Evolutionary conservation across 257 asterid species (phyloP), one percentile per base, ranked within the genome.

Genomic region (Solanum habrochaites): DNA sequence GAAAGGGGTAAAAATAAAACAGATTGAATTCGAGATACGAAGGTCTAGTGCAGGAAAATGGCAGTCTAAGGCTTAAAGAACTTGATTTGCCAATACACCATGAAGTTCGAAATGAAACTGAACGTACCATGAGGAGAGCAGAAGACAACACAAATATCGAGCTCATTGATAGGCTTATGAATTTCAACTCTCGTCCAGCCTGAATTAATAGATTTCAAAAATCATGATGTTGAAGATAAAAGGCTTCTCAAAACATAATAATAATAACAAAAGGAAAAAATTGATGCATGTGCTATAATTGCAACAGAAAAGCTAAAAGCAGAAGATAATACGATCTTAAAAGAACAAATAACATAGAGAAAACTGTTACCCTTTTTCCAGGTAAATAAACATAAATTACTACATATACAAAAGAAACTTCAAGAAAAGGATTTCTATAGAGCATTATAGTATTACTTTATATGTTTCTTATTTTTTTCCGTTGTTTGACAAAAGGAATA

Each of bases 131-230:
- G 83, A 95, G 90, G 81, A 94, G 86, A 91, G 94, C 87, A 83
- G 98, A 85, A 74, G 96, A 98, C 88, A 94, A 47, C 86, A 90
- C 87, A 87, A 95, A 94, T 89, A 95, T 91, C 67, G 90, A 90
- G 88, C 90, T 93, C 99, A 97, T 97, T 42, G 99, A 93, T 86
- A 89, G 85, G 90, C 99, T 97, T 87, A 95, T 94, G 91, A 92
- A 97, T 89, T 92, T 94, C 94, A 95, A 93, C 86, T 97, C 99
- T 84, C 99, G 94, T 69, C 98, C 99, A 90, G 99, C 99, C 99
- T 95, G 91, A 90, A 56, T 25, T 64, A n/a, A 64, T 64, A 32
- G 20, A 81, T 31, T 49, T 29, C 4, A 11, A 49, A 49, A 80
- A 81, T 81, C 85, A 49, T 49, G 40, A 81, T 16, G 69, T 0